These are phyloP conservation scores for Metarhizium robertsii DNA, from an alignment of 2,329 filamentous ascomycete genomes.

Conservation along the genomic window DNA sequence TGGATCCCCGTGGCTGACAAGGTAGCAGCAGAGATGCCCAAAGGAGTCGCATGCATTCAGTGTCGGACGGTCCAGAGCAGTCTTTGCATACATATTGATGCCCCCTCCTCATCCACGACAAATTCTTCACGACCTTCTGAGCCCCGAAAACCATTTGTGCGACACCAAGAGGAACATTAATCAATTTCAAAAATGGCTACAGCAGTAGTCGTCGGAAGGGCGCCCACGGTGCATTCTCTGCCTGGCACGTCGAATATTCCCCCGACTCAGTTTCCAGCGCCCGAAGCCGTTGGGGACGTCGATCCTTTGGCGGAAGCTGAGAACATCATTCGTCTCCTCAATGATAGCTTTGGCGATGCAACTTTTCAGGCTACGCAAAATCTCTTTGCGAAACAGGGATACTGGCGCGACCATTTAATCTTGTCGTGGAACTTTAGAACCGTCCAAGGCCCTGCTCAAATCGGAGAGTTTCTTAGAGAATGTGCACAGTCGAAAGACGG, in stretches of 20 bases:
- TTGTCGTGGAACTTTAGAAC: constrained; percentile 48
- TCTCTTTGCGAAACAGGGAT: constrained; percentile 37
- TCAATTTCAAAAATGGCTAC: neutral
- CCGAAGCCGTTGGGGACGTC: constrained; percentile 15
- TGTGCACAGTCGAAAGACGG: constrained; percentile 23
- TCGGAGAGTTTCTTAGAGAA: constrained; percentile 28
- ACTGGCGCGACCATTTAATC: constrained; percentile 50
- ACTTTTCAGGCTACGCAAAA: constrained; percentile 23
- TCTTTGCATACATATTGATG: no score
- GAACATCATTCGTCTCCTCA: constrained; percentile 29
- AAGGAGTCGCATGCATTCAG: no score
- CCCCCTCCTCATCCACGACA: no score
- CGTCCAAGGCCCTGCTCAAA: constrained; percentile 30
- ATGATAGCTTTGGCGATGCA: constrained; percentile 25
- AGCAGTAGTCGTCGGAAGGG: neutral
- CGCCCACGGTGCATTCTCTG: constrained; percentile 4
- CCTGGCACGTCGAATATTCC: constrained; percentile 47
- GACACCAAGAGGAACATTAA: no score
- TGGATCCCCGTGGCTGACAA: no score
- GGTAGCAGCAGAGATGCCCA: no score
- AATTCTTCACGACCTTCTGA: no score
- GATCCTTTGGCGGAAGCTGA: constrained; percentile 29
- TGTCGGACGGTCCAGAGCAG: no score
- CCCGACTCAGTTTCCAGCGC: constrained; percentile 32
- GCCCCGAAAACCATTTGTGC: no score